phyloP scores from a whole-genome alignment of 2,329 filamentous ascomycete species.

The Colletotrichum aenigma region DNA sequence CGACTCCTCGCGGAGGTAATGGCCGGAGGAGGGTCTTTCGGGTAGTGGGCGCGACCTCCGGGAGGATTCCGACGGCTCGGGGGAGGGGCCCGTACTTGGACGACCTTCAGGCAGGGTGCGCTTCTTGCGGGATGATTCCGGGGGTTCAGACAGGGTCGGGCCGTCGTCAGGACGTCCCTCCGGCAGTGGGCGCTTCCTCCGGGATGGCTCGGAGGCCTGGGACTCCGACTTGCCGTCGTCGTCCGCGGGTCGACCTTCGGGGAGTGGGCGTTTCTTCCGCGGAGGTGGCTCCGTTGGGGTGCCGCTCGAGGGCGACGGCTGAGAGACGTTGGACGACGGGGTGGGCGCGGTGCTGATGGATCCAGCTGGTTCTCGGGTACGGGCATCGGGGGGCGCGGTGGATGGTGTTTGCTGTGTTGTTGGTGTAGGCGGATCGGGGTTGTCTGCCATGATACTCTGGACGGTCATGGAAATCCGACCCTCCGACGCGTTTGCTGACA shows the following conservation, averaged over 20 bases:
- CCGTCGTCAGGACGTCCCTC: not conserved
- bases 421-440: not conserved
- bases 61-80: not conserved
- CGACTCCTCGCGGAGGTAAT: not conserved
- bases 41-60: not conserved
- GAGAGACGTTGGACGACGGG: not conserved
- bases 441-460: slow-evolving; percentile 12
- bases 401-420: not conserved
- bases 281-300: not conserved
- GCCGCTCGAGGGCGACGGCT: not conserved
- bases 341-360: not conserved
- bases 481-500: slow-evolving; percentile 4
- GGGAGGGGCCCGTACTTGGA: not conserved
- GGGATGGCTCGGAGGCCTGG: not conserved
- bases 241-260: not conserved
- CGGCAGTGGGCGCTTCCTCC: not conserved
- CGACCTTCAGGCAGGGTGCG: not conserved
- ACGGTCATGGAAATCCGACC: slow-evolving; percentile 7
- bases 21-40: not conserved
- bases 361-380: not conserved
- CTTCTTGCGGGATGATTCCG: not conserved
- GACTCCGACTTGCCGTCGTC: not conserved
- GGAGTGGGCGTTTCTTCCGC: slow-evolving; percentile 1
- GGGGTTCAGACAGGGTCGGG: not conserved
- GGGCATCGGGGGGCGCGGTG: not conserved